Base-by-base conservation (phyloP, 2,329 filamentous ascomycete species). In the Escovopsis sp. region DNA sequence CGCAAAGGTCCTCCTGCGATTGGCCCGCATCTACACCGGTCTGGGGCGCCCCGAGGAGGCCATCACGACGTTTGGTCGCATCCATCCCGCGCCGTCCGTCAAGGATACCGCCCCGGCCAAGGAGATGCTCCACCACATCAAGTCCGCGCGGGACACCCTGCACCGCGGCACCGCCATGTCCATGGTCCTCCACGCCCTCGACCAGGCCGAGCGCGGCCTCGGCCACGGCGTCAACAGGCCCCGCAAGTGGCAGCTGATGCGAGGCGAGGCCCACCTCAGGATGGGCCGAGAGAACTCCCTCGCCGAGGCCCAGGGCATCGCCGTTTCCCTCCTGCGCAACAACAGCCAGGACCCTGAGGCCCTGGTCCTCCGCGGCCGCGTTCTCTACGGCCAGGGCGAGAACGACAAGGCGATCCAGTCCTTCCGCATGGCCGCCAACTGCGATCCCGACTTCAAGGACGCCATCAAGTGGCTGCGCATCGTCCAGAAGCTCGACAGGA, bases 311-410 rank as follows among this genome's bases (percentile, higher is more conserved):
- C 86, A 94, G 63, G 93, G 88, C 58, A 78, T 96, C 43, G 87
- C 87, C 53, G 94, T 95, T 77, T 76, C 75, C 3, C 65, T 98
- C 52, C 70, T 98, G 48, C 78, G 91, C 42, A 72, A 75, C 57
- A 96, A 96, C 67, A 86, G 72, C 59, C 82, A 89, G 58, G 91
- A 98, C 56, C 88, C 91, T 2, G 91, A 98, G 64, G 91, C 89
- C 1, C 68, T 98, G 49, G 85, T 95, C 6, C 75, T 98, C 41
- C 78, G 89, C 39, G 91, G 89, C 23, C 78, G 87, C 48, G 82
- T 86, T 12, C 72, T 94, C 40, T 96, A 96, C 55, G 81, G 80
- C 4, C 85, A 91, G 59, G 91, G 91, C 28, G 91, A 98, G 52
- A 94, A 94, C 55, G 85, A 93, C 3, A 94, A 95, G 70, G 89